phyloP scores from a whole-genome alignment of 2,329 filamentous ascomycete species.

The Ophiognomonia clavigignenti-juglandacearum region DNA sequence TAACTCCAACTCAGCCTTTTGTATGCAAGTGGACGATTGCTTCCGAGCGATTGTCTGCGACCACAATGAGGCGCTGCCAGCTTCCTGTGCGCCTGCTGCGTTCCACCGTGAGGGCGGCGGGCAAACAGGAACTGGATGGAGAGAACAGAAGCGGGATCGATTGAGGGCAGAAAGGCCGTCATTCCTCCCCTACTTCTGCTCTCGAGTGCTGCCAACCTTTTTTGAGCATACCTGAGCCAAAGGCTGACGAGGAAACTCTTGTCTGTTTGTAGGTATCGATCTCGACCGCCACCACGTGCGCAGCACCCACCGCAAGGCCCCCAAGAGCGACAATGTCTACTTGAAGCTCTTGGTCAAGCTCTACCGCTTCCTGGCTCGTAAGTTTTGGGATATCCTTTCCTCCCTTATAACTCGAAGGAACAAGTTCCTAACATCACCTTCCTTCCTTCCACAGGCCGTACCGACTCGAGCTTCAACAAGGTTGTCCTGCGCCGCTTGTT shows the following conservation, averaged over 20 bases:
- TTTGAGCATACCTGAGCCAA: slow-evolving; percentile 58
- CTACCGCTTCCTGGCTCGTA: slow-evolving; percentile 95
- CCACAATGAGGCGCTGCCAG: slow-evolving; percentile 16
- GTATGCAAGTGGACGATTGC: slow-evolving; percentile 45
- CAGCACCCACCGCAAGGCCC: slow-evolving; percentile 80
- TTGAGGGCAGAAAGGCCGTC: slow-evolving; percentile 5
- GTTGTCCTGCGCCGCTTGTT: slow-evolving; percentile 95
- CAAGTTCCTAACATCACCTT: not conserved
- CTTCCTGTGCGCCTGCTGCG: not conserved
- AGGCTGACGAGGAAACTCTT: slow-evolving; percentile 53
- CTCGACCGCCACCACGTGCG: slow-evolving; percentile 65
- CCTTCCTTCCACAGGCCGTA: slow-evolving; percentile 63
- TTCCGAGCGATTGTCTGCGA: slow-evolving; percentile 15
- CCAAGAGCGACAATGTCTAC: slow-evolving; percentile 96
- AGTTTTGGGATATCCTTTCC: slow-evolving; percentile 34
- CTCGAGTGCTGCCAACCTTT: slow-evolving; percentile 25
- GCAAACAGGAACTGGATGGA: slow-evolving; percentile 7
- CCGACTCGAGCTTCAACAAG: slow-evolving; percentile 98
- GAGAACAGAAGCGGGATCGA: not conserved
- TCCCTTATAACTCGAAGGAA: not conserved
- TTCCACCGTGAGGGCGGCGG: not conserved
- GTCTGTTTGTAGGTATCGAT: slow-evolving; percentile 61
- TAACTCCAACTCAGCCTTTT: slow-evolving; percentile 30
- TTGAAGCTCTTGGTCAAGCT: slow-evolving; percentile 97
- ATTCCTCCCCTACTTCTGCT: slow-evolving; percentile 12